Evolutionary conservation across 768 basidiomycete species (phyloP), one percentile per base, ranked within the genome.

Genomic region (Trametes meyenii): DNA sequence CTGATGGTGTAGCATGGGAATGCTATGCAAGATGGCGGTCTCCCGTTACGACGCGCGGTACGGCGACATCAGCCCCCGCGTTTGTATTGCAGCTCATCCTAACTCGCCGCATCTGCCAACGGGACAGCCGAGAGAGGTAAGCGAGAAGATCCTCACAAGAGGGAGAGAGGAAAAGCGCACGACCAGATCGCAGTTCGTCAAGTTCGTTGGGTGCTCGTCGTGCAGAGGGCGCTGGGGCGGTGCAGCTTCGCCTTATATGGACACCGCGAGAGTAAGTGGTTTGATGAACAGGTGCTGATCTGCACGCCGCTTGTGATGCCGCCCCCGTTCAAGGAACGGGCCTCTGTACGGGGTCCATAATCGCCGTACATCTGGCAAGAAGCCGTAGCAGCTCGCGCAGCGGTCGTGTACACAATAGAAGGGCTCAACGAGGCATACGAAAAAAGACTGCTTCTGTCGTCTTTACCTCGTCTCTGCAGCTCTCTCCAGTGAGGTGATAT

Each of bases 11-110:
- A n/a, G 35, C 13, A 14, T 11, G 39, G 12, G 13, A 49, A 58
- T 58, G 53, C 60, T n/a, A 54, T 61, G 60, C 54, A 45, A 14
- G 44, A 24, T 19, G 49, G 39, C 19, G 8, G 17, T 23, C 19
- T 26, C 39, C 12, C 36, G n/a, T 44, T 46, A 26, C 24, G 48
- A 50, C 57, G 49, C 35, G n/a, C 51, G 35, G 17, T 29, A n/a
- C 26, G 29, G 29, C 11, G 50, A 14, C 52, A 29, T 29, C 46
- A n/a, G n/a, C 40, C 40, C 40, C 13, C 14, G 14, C 40, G 40
- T 13, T 42, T n/a, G 40, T 42, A n/a, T 42, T 13, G 14, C n/a
- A 42, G 14, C 40, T n/a, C 40, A 13, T 42, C 29, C 29, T 33
- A 33, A 33, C 29, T 14, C 19, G 14, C 43, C n/a, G 14, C 43